Conservation (phyloP, 805 yeast genomes). For the Zygoascus ofunaensis region DNA sequence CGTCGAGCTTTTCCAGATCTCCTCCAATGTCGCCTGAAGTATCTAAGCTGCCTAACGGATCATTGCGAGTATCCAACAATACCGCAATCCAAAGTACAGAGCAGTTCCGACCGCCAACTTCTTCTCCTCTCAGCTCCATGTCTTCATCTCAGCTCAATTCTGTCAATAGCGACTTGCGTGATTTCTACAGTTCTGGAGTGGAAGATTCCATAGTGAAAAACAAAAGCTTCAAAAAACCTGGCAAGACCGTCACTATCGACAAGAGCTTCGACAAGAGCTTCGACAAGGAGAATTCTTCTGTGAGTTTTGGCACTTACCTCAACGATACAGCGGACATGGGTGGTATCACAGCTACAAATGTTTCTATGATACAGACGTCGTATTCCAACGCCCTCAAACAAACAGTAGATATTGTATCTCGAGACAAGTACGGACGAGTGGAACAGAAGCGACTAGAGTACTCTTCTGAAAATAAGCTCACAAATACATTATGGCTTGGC, state of each 20-base stretch:
- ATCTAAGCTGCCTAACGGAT: neutral
- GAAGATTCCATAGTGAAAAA: neutral
- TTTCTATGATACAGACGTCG: slow-evolving; percentile 34
- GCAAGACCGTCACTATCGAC: neutral
- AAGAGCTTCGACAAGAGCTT: neutral
- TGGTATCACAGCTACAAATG: slow-evolving; percentile 28
- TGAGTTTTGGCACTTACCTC: neutral
- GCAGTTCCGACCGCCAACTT: too few species aligned
- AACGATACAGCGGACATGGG: neutral
- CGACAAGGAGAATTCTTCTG: neutral
- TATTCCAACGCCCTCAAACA: slow-evolving; percentile 36
- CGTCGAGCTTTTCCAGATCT: neutral
- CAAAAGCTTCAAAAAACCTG: neutral
- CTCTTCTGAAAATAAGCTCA: slow-evolving; percentile 26
- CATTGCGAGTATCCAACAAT: neutral
- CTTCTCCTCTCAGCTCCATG: neutral
- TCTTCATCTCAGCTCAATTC: neutral
- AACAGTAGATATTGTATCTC: slow-evolving; percentile 35
- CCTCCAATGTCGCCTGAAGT: neutral
- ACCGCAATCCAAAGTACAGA: neutral
- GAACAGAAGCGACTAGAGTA: slow-evolving; percentile 30
- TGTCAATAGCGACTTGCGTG: neutral
- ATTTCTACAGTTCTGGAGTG: neutral
- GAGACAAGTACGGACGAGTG: slow-evolving; percentile 34
- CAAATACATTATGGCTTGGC: slow-evolving; percentile 35